Evolutionary conservation across 2,329 filamentous ascomycete species (phyloP), one percentile per base, ranked within the genome.

Genomic region (Ceratocystis variospora): DNA sequence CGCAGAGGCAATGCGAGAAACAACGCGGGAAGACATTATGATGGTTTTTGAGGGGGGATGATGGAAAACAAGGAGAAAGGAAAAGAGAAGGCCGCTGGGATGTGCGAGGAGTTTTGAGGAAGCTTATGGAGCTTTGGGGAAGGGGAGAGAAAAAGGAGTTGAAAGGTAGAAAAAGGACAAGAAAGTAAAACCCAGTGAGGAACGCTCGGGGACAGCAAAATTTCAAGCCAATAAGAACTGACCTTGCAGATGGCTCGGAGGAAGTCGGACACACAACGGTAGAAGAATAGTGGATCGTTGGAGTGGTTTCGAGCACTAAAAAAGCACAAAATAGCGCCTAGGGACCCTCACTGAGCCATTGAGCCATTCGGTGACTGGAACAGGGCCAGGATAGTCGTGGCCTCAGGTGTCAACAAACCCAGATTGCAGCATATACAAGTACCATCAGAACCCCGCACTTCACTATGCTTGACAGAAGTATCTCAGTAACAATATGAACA

Each of bases 41-140:
- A 68, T 68, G 63, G 64, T 68, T 46, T 63, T 68, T 59, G 55
- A 59, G 55, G 67, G 64, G 67, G 65, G 50, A 61, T 65, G 63
- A 63, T 68, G 67, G 55, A 66, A 65, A 68, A 68, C 67, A 66
- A 68, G 66, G 63, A 68, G 61, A 68, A 68, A 66, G 67, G 63
- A 68, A 68, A 68, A 66, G 62, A 65, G 59, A 62, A 67, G 67
- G 67, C 67, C 67, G 67, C 67, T 68, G 67, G 67, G 67, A 68
- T 68, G 64, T 68, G 67, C 67, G 67, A 68, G 37, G 67, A 68
- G 67, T 66, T 67, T 68, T 68, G 67, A 68, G 64, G 64, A 63
- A 68, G 67, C 67, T 68, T 66, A 68, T 68, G 61, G 67, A 68
- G 67, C 67, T 68, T 68, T 68, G 67, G 67, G 63, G 67, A 68